Percentiles rank a stretch among this genome's conserved stretches.
Conservation (phyloP, 1,139 yeast species). For the Protomyces gravidus region DNA sequence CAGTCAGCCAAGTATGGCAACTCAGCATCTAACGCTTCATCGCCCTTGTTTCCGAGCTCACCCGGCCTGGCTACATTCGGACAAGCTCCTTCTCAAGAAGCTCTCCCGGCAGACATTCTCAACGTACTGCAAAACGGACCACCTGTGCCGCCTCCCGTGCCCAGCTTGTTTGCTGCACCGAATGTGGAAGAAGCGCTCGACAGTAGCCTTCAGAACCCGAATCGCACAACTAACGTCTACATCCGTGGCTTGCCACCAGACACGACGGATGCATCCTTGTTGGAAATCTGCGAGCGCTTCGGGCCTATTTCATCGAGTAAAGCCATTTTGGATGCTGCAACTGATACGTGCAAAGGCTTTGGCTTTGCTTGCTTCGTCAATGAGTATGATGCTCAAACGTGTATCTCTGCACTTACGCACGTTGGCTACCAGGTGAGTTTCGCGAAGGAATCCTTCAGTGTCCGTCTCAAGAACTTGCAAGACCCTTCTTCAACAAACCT, state of each 20-base stretch:
- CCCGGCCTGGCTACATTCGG: neutral
- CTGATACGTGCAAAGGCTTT: conserved; percentile 35
- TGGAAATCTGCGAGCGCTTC: conserved; percentile 33
- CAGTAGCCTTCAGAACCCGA: conserved; percentile 35
- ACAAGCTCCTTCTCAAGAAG: neutral
- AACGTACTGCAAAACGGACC: conserved; percentile 2
- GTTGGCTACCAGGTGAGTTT: conserved; percentile 36
- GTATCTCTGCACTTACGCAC: conserved; percentile 35
- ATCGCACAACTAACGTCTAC: conserved; percentile 37
- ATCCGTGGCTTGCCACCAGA: conserved; percentile 37
- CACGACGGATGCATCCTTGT: conserved; percentile 35
- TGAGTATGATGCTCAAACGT: conserved; percentile 34
- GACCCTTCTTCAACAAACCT: conserved; percentile 36
- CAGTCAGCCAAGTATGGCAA: neutral
- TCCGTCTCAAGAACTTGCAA: conserved; percentile 35
- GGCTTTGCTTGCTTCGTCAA: conserved; percentile 36
- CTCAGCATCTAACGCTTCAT: neutral
- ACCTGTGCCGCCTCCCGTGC: conserved; percentile 29
- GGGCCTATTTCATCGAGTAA: conserved; percentile 35
- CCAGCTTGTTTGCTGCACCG: conserved; percentile 27
- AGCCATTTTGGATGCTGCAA: conserved; percentile 35
- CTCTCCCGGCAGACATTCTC: conserved; percentile 1
- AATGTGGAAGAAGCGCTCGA: conserved; percentile 30
- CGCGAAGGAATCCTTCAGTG: conserved; percentile 37
- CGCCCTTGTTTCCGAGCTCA: neutral